phyloP scores from a whole-genome alignment of 129 eudicot genomes.

The Smallanthus sonchifolius region DNA sequence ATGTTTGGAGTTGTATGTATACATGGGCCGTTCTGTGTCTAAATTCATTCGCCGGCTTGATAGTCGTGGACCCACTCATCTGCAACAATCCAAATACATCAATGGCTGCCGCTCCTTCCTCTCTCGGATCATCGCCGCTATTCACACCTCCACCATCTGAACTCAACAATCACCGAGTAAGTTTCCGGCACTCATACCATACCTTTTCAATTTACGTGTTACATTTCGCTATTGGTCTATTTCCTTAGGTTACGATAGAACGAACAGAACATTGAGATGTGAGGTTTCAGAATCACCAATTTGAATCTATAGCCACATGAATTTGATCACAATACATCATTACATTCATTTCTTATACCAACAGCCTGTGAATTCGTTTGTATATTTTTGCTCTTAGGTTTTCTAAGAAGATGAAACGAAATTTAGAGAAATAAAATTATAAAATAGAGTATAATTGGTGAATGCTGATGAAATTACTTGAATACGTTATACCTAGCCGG shows the following conservation, averaged over 20 bases:
- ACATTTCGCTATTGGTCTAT: not conserved
- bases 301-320: not conserved
- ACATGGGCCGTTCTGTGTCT: not conserved
- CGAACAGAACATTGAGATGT: not conserved
- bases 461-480: too few relatives aligned
- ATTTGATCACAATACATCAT: not conserved
- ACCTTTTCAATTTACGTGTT: not conserved
- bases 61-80: constrained; percentile 23
- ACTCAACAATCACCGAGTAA: constrained; percentile 28
- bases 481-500: not conserved
- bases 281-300: not conserved
- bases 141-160: constrained; percentile 30
- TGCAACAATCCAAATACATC: constrained; percentile 27
- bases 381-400: not conserved
- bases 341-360: not conserved
- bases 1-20: not conserved
- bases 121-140: constrained; percentile 38
- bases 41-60: constrained; percentile 16
- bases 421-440: too few relatives aligned
- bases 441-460: too few relatives aligned
- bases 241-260: not conserved
- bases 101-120: constrained; percentile 36
- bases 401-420: not conserved
- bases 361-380: not conserved
- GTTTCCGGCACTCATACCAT: not conserved